Evolutionary conservation across 192 early-diverging fungal species (phyloP), one percentile per base, ranked within the genome.

Genomic region (Lobosporangium transversale): DNA sequence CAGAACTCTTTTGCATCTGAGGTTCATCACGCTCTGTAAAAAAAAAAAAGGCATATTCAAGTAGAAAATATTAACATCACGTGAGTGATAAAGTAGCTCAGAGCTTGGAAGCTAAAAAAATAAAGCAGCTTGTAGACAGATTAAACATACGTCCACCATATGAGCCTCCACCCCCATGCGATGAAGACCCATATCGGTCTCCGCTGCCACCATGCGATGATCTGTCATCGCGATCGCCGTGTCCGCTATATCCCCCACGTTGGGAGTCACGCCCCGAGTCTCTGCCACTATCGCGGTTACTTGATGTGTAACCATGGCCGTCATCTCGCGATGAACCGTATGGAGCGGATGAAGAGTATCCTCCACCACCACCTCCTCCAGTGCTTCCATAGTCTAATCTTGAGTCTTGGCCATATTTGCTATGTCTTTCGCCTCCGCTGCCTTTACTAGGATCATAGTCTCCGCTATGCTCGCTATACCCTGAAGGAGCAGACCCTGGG

Each of bases 1-100:
- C 92, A 12, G 68, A 61, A 66, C 79, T 84, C 59, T 76, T 82
- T 43, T 81, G 80, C 12, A 82, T 51, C 11, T 62, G 57, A n/a
- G 74, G 60, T 12, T 74, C 80, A 32, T 79, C 80, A 15, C 49
- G 50, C 20, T 65, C 64, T 67, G 23, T 53, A 21, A 36, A 45
- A 32, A 43, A 7, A 30, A 33, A 8, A 60, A 32, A 3, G 43
- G 31, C 20, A 10, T 12, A 29, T 49, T 6, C 47, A 21, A 49
- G n/a, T n/a, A n/a, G n/a, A n/a, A n/a, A n/a, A 53, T 31, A 31
- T 30, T 27, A 30, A 27, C 31, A n/a, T n/a, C n/a, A n/a, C n/a
- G n/a, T n/a, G n/a, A n/a, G n/a, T n/a, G n/a, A n/a, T n/a, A n/a
- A n/a, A n/a, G n/a, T n/a, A n/a, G n/a, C n/a, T n/a, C n/a, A n/a